These are phyloP conservation scores for Balakata baccata DNA, from an alignment of 345 rosid genomes.

Conservation along the genomic window DNA sequence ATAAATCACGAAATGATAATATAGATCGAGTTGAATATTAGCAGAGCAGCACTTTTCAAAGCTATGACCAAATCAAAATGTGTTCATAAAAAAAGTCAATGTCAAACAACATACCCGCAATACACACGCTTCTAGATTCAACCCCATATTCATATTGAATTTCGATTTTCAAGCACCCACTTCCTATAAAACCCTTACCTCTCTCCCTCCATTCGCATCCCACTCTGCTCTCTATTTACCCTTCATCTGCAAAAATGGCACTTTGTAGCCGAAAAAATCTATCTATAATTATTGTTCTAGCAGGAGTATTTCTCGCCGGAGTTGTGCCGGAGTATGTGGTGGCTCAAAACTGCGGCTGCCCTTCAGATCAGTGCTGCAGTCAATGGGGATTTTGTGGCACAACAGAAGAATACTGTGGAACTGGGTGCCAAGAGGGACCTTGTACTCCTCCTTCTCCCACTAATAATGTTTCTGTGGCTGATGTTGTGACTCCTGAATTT, in stretches of 20 bases:
- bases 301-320: constrained; percentile 4
- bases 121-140: not conserved
- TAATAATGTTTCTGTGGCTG: constrained; percentile 30
- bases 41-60: not conserved
- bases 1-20: not conserved
- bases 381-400: constrained; percentile 43
- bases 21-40: not conserved
- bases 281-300: not conserved
- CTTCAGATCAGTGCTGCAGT: constrained; percentile 47
- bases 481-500: constrained; percentile 39
- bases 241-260: not conserved
- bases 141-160: not conserved
- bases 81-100: not conserved
- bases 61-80: not conserved
- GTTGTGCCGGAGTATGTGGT: not conserved
- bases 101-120: not conserved
- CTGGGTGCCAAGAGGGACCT: constrained; percentile 49
- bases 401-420: constrained; percentile 35
- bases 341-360: constrained; percentile 58
- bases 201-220: not conserved
- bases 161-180: not conserved
- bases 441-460: constrained; percentile 24
- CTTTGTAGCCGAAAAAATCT: not conserved
- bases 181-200: not conserved
- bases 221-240: not conserved